Percentiles rank a stretch among this genome's conserved stretches.
These are phyloP conservation scores for Trichosporon sp. DNA, from an alignment of 1,284 basidiomycete genomes.

Conservation along the genomic window DNA sequence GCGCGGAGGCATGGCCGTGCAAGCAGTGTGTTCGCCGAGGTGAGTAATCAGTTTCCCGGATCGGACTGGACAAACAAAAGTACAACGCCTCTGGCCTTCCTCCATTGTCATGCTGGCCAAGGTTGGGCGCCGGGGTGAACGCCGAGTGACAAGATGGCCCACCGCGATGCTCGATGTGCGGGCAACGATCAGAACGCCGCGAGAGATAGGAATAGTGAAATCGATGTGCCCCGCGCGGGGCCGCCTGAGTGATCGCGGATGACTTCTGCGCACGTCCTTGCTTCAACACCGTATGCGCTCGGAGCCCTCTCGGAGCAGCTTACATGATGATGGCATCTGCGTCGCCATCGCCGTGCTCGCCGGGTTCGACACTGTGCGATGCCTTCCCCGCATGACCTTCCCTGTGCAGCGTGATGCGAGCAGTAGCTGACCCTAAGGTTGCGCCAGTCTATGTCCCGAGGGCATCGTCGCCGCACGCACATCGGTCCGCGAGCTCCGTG, in stretches of 20 bases:
- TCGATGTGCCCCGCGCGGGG: no score
- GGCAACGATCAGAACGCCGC: not conserved
- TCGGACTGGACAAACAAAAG: not conserved
- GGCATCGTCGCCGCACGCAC: not conserved
- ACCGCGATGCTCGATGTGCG: no score
- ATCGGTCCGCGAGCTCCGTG: not conserved
- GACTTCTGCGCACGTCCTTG: not conserved
- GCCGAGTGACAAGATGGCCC: not conserved
- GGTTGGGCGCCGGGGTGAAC: not conserved
- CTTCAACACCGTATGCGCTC: not conserved
- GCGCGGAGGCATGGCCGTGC: not conserved
- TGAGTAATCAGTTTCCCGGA: not conserved
- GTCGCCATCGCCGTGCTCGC: not conserved
- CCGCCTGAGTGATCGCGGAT: no score
- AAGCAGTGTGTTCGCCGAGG: slow-evolving; percentile 2
- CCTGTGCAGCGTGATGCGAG: not conserved
- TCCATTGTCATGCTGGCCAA: not conserved
- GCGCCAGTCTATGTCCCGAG: not conserved
- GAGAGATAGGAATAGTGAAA: not conserved
- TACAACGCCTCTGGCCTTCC: not conserved
- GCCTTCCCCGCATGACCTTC: not conserved
- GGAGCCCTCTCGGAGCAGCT: not conserved
- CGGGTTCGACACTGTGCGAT: no score
- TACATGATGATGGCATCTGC: not conserved
- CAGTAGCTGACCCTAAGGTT: not conserved